Base-by-base conservation (phyloP, 208 protist species). In the Acanthamoeba sp. region DNA sequence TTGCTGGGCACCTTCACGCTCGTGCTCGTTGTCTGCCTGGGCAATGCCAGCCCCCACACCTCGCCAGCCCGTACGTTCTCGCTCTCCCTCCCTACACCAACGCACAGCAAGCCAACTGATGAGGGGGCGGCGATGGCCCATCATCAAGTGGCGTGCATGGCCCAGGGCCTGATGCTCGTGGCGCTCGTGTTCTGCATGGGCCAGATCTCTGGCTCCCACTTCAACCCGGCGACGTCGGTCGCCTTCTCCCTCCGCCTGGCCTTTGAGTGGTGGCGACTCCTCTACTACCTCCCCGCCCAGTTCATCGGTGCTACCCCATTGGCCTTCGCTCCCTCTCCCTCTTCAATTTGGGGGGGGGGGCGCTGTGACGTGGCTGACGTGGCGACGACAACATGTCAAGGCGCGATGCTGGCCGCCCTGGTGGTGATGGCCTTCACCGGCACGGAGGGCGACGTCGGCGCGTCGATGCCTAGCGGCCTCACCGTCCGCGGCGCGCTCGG, bases 261-360 rank as follows among this genome's bases (percentile, higher is more conserved):
- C 3, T 82, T 82, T 29, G 40, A 42, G 24, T 82, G 73, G 73
- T 82, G 73, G 73, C 73, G 73, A 16, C 73, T 82, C 18, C 73
- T 82, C 24, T 52, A 52, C 73, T 82, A 82, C 73, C 32, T 82
- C 16, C 42, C 73, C 20, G 73, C 34, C 40, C 73, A 82, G 40
- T 82, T 82, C 73, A 50, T 82, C 18, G 73, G 73, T 82, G 50
- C 73, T 7, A 4, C 2, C 22, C 16, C 22, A 2, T 5, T 59
- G 3, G 3, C 22, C 22, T n/a, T 1, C 55, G 6, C 55, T 59
- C 29, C 42, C 36, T 12, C 24, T 3, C 1, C 69, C 34, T 40
- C 20, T 3, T 38, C 69, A 20, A n/a, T 9, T 38, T 27, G 10
- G 64, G 9, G 27, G n/a, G 64, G 9, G 10, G 7, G n/a, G n/a